phyloP scores from a whole-genome alignment of 129 eudicot species.

The Flaveria robusta region DNA sequence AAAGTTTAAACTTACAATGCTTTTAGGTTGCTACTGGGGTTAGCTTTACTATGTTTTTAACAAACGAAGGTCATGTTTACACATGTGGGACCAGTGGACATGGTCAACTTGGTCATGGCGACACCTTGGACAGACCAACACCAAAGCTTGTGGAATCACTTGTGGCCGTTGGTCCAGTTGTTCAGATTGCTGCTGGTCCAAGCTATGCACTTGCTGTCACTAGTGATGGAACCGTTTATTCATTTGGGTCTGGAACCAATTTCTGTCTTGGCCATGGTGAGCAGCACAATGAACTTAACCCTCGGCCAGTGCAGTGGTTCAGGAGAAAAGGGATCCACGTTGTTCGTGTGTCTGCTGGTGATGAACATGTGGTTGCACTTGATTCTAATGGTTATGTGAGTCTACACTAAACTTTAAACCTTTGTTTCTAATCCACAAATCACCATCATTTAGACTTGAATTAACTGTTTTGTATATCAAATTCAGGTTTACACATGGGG shows the following conservation, averaged over 20 bases:
- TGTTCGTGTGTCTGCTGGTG: slow-evolving; percentile 84
- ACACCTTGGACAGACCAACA: slow-evolving; percentile 64
- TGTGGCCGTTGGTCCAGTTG: slow-evolving; percentile 49
- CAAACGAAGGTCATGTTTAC: slow-evolving; percentile 73
- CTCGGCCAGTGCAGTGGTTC: slow-evolving; percentile 66
- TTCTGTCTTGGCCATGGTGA: slow-evolving; percentile 98
- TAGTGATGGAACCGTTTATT: slow-evolving; percentile 67
- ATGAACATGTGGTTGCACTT: slow-evolving; percentile 94
- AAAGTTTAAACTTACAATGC: background rate
- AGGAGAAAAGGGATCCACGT: slow-evolving; percentile 71
- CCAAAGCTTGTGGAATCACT: slow-evolving; percentile 64
- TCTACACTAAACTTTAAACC: background rate
- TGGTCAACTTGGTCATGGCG: slow-evolving; percentile 98
- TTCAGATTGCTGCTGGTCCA: slow-evolving; percentile 81
- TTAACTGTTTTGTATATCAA: background rate
- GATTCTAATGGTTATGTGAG: slow-evolving; percentile 87
- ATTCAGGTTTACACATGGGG: slow-evolving; percentile 96
- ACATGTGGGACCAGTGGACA: slow-evolving; percentile 82
- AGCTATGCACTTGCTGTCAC: slow-evolving; percentile 72
- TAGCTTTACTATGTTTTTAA: slow-evolving; percentile 85
- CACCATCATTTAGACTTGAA: background rate
- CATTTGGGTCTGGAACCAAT: slow-evolving; percentile 83
- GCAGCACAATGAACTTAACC: slow-evolving; percentile 77
- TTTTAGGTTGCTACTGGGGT: slow-evolving; percentile 89
- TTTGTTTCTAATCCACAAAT: background rate